phyloP scores from a whole-genome alignment of 768 basidiomycete genomes.

The Boletus sp. region DNA sequence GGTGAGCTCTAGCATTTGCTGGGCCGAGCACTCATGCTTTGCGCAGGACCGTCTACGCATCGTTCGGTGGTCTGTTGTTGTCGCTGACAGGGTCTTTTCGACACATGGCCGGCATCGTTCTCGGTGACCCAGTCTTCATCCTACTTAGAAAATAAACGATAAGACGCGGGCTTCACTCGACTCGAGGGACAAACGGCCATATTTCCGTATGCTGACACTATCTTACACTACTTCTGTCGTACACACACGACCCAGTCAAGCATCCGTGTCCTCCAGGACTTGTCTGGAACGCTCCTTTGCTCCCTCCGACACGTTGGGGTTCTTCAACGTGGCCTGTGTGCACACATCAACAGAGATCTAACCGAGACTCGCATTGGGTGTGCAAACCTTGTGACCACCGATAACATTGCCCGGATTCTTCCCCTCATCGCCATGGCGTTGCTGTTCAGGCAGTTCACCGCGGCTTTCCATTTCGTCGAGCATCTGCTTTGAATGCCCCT shows the following conservation, averaged over 20 bases:
- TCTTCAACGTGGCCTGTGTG: conserved; percentile 21
- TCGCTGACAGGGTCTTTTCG: conserved; percentile 90
- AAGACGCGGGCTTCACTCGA: conserved; percentile 7
- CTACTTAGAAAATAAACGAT: conserved; percentile 66
- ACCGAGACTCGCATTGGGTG: no score
- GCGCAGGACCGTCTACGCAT: conserved; percentile 87
- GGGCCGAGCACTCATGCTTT: neutral
- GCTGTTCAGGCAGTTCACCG: conserved; percentile 16
- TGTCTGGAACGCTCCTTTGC: conserved; percentile 16
- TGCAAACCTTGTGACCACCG: conserved; percentile 20
- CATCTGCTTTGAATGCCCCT: conserved; percentile 22
- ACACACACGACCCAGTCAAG: neutral
- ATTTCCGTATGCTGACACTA: neutral
- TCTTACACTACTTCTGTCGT: conserved; percentile 6
- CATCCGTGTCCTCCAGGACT: conserved; percentile 5
- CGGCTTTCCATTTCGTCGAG: conserved; percentile 21
- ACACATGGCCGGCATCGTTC: conserved; percentile 86
- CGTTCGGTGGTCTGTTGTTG: conserved; percentile 94
- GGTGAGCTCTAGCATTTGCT: neutral
- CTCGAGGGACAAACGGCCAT: neutral
- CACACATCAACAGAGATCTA: neutral
- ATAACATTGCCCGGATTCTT: conserved; percentile 19
- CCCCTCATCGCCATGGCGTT: neutral
- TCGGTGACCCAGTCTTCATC: conserved; percentile 90
- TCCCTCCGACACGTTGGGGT: conserved; percentile 18